Conservation (phyloP, 768 basidiomycete genomes). For the Serendipita sp. region DNA sequence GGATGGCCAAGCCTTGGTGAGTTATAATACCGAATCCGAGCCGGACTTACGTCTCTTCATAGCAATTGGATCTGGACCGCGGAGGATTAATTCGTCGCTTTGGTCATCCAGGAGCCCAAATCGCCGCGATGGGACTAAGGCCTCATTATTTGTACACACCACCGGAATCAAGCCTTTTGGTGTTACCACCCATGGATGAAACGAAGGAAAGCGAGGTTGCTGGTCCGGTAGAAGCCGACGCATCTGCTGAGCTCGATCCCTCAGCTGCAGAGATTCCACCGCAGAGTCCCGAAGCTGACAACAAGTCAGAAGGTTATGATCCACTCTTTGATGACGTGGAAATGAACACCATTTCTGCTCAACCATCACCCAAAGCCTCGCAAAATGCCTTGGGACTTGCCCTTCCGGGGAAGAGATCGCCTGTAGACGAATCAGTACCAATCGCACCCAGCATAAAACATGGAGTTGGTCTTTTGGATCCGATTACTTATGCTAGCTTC, state of each 20-base stretch:
- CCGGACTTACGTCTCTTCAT: not conserved
- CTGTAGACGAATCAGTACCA: not conserved
- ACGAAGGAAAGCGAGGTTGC: not conserved
- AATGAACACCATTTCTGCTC: not conserved
- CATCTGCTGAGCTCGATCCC: not conserved
- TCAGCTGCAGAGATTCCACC: not conserved
- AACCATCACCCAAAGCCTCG: constrained; percentile 7
- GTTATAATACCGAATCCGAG: constrained; percentile 20
- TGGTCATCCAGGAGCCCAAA: constrained; percentile 67
- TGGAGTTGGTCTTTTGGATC: constrained; percentile 53
- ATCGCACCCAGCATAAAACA: constrained; percentile 26
- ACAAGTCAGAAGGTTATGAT: constrained; percentile 1
- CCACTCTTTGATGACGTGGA: constrained; percentile 3
- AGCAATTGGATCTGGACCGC: constrained; percentile 99
- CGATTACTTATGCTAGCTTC: constrained; percentile 40
- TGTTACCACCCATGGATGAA: constrained; percentile 14
- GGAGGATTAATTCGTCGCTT: constrained; percentile 66
- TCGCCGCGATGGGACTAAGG: constrained; percentile 64
- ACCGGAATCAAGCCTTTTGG: constrained; percentile 17
- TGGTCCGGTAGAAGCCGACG: not conserved
- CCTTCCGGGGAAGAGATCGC: not conserved
- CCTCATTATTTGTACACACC: constrained; percentile 30
- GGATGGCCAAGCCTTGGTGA: constrained; percentile 78
- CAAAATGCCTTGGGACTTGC: constrained; percentile 4
- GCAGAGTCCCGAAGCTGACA: not conserved